These are phyloP conservation scores for Aureobasidium musti DNA, from an alignment of 2,329 filamentous ascomycete species.

Conservation along the genomic window DNA sequence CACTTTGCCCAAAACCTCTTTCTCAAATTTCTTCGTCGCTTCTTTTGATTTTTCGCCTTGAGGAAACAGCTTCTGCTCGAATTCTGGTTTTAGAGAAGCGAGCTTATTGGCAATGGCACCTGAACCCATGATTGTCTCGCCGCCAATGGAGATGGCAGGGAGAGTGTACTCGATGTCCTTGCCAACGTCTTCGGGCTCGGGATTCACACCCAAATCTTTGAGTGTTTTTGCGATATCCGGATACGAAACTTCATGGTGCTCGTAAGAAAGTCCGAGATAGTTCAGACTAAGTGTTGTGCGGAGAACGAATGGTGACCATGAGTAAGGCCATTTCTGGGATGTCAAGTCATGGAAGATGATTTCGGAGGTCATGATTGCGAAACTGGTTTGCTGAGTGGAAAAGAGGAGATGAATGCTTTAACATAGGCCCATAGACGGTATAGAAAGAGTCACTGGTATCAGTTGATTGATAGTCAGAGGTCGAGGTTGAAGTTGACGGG, in stretches of 20 bases:
- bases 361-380: not conserved
- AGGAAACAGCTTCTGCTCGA: not conserved
- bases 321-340: not conserved
- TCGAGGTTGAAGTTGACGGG: not conserved
- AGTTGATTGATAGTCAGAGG: not conserved
- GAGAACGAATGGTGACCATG: conserved; percentile 26
- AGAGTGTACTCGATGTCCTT: not conserved
- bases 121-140: conserved; percentile 23
- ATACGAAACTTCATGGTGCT: conserved; percentile 10
- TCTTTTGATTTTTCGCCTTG: not conserved
- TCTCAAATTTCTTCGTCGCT: not conserved
- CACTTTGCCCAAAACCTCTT: not conserved
- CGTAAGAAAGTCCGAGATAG: not conserved
- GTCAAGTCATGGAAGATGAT: conserved; percentile 25
- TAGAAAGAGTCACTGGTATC: not conserved
- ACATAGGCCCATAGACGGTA: no score
- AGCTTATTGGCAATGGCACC: conserved; percentile 5
- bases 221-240: conserved; percentile 19
- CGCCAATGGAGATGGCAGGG: not conserved
- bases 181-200: not conserved
- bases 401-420: not conserved
- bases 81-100: not conserved
- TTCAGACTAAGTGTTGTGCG: conserved; percentile 7
- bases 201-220: not conserved
- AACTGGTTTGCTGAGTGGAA: no score